Evolutionary conservation across 345 rosid genomes (phyloP), one percentile per base, ranked within the genome.

Genomic region (Populus simonii): DNA sequence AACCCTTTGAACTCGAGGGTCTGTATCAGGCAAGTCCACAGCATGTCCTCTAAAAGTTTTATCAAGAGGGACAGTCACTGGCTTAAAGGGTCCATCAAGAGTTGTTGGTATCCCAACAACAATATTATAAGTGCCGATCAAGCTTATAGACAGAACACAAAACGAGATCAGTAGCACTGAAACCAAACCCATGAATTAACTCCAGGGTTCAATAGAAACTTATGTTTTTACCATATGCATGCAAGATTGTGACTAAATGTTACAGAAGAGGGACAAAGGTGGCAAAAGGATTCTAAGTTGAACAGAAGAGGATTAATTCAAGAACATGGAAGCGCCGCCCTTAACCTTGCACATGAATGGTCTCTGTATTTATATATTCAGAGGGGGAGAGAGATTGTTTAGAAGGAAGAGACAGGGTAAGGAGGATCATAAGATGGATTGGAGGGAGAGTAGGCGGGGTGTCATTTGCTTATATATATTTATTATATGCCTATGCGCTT

Each of bases 41-140:
- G 91, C 91, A 77, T 82, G 29, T 23, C 94, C 93, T 8, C 91
- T 76, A 80, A 92, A 89, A 81, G 79, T 85, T 71, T 74, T 74
- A 82, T 93, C 91, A 7, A 92, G 85, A 66, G 92, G 92, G 25
- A 84, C 85, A 2, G 97, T 93, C 43, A 80, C 87, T 0, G 99
- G 96, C 80, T 83, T 80, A 85, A 89, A 93, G 57, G 98, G 98
- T 66, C 97, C 98, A 3, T 92, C 90, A 7, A 88, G 86, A 0
- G 99, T 90, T 3, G 90, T 85, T 18, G 90, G 85, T 35, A 86
- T 72, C 38, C 70, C 70, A 3, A 8, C n/a, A 31, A 17, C n/a
- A 31, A 15, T 38, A 6, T 27, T 38, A 11, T 20, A 20, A 11
- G 41, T 22, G 17, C 9, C 43, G 65, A 9, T 0, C 51, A 47